phyloP scores from a whole-genome alignment of 176 grass and related monocot genomes.

The Aegilops tauschii region DNA sequence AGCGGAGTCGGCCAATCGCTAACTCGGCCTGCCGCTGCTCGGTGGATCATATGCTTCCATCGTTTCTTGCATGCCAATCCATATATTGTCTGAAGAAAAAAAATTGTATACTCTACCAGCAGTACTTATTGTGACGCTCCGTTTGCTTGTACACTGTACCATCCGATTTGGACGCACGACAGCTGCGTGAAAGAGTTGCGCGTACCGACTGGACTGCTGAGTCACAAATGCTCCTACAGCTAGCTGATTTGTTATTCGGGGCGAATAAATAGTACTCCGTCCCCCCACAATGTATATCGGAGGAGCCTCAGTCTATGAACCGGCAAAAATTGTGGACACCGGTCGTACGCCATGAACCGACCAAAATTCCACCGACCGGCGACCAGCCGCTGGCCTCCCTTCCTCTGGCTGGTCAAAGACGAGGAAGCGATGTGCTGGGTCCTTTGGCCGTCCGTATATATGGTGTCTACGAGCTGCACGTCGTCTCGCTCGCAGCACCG shows the following conservation, averaged over 20 bases:
- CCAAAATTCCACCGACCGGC: background rate
- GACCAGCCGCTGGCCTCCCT: background rate
- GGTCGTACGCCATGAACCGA: background rate
- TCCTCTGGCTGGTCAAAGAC: background rate
- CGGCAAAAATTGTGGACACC: background rate
- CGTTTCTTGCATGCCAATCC: background rate
- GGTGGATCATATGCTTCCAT: background rate
- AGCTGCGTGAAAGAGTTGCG: background rate
- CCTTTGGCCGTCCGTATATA: too few relatives aligned
- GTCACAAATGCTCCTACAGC: background rate
- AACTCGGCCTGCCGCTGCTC: conserved; percentile 9
- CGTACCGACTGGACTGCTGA: background rate
- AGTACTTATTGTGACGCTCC: background rate
- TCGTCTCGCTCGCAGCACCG: background rate
- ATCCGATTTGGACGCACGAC: background rate
- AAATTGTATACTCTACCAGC: too few relatives aligned
- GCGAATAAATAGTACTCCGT: too few relatives aligned
- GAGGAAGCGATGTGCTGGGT: background rate
- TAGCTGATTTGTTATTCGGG: too few relatives aligned
- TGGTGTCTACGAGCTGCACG: background rate
- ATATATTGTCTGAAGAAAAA: too few relatives aligned
- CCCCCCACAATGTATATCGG: too few relatives aligned
- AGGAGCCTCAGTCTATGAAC: too few relatives aligned
- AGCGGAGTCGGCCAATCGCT: background rate
- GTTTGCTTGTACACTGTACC: background rate